Percentiles rank a stretch among this genome's conserved stretches.
phyloP scores from a whole-genome alignment of 2,329 filamentous ascomycete genomes.

The Phyllosticta ampelicida region DNA sequence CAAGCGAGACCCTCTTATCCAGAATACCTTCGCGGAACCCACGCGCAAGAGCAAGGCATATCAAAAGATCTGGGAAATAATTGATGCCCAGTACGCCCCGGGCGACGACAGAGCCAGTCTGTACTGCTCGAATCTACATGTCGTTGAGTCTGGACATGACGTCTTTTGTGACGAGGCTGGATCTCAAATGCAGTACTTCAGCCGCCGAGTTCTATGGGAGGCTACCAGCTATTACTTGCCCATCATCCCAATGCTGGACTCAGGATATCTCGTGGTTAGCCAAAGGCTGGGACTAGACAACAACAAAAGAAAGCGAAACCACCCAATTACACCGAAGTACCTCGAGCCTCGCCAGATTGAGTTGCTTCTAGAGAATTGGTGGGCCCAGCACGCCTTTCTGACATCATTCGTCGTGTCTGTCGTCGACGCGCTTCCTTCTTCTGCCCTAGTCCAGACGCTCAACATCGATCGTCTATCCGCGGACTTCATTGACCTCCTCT shows the following conservation, averaged over 20 bases:
- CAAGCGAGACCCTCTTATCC: slow-evolving; percentile 18
- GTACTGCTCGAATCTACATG: background rate
- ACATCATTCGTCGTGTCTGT: slow-evolving; percentile 56
- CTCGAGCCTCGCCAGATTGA: slow-evolving; percentile 56
- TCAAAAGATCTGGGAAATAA: slow-evolving; percentile 25
- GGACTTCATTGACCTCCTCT: slow-evolving; percentile 46
- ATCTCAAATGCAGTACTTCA: background rate
- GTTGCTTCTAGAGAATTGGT: slow-evolving; percentile 57
- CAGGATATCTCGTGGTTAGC: background rate
- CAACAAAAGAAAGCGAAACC: background rate
- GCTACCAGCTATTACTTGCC: background rate
- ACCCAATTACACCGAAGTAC: slow-evolving; percentile 40
- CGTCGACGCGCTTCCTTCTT: slow-evolving; percentile 47
- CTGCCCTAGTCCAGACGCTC: slow-evolving; percentile 46
- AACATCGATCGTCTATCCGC: slow-evolving; percentile 56
- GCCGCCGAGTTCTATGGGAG: background rate
- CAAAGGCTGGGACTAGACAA: no score
- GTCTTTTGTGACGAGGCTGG: background rate
- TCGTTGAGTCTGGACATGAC: background rate
- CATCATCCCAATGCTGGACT: background rate
- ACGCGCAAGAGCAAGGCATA: slow-evolving; percentile 28
- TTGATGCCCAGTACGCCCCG: slow-evolving; percentile 12
- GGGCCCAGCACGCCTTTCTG: slow-evolving; percentile 58
- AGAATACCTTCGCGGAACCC: slow-evolving; percentile 16
- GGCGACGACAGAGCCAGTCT: background rate